Evolutionary conservation across 225 moss, liverwort and hornwort species (phyloP).

Genomic region (Polytrichum formosum): DNA sequence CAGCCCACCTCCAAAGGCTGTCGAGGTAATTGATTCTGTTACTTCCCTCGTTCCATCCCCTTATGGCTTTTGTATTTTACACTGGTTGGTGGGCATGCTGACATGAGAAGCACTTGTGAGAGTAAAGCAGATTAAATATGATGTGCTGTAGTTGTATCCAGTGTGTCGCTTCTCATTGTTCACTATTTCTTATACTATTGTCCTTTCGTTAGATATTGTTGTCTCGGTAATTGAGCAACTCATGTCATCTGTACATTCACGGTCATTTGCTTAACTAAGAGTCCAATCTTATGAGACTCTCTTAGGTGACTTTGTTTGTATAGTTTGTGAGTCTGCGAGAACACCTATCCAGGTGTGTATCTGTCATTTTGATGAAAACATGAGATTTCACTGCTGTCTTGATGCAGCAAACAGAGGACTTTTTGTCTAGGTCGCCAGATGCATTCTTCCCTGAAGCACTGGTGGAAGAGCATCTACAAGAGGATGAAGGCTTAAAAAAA

Average conservation of each 20-base stretch:
- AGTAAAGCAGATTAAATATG: too few relatives aligned
- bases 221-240: not conserved
- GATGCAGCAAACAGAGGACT: conserved; percentile 60
- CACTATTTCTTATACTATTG: not conserved
- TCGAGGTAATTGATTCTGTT: conserved; percentile 26
- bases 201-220: not conserved
- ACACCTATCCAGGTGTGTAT: too few relatives aligned
- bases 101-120: not conserved
- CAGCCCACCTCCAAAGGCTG: conserved; percentile 23
- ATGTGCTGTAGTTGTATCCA: not conserved
- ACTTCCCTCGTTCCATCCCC: not conserved
- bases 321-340: too few relatives aligned
- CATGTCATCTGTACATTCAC: not conserved
- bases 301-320: too few relatives aligned
- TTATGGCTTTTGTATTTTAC: not conserved
- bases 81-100: not conserved
- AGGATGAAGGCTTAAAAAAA: conserved; percentile 39
- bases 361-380: too few relatives aligned
- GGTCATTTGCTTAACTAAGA: not conserved
- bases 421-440: conserved; percentile 32
- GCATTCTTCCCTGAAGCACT: conserved; percentile 67
- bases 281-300: too few relatives aligned
- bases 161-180: not conserved
- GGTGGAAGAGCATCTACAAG: conserved; percentile 53
- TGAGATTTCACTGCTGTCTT: not conserved